Evolutionary conservation across 805 yeast genomes (phyloP), one percentile per base, ranked within the genome.

Genomic region (Starmerella bombi): DNA sequence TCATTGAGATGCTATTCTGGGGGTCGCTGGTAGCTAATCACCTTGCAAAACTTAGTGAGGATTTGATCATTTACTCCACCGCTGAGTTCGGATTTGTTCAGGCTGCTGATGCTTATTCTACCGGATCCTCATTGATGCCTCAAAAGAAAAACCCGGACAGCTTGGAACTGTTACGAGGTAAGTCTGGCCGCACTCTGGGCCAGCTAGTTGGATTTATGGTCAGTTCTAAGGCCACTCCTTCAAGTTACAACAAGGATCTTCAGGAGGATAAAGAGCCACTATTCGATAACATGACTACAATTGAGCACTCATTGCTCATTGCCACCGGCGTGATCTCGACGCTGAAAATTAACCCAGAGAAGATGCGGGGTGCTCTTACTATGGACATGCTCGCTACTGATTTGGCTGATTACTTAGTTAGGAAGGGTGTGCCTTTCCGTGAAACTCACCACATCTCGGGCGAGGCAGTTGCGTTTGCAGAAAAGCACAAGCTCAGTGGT

Each of bases 321-420:
- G 93, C 97, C 25, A 86, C 96, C 2, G 99, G 99, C 50, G 97
- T 91, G 5, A 69, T 91, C 35, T 84, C 96, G 3, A 91, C 98
- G 2, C 70, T 91, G 54, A 57, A 60, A 32, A 81, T 86, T 50
- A 70, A 80, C 53, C 69, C 71, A 48, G 79, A 72, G 40, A 76
- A 70, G 51, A 91, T 91, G 98, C 72, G 69, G 53, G 75, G 71
- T 33, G 88, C 97, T 0, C 72, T 91, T 54, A 86, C 97, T 22
- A 88, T 88, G 94, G 98, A 91, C 63, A 91, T 91, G 98, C 72
- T 91, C 54, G 98, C 98, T 17, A 91, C 99, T 25, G 99, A 91
- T 60, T 71, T 91, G 53, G 99, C 99, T 31, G 99, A 91, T 61
- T 91, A 91, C 61, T 70, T 91, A 50, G 99, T 91, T 38, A 79